Base-by-base conservation (phyloP, 176 grass and related monocot genomes). In the Triticum dicoccoides region DNA sequence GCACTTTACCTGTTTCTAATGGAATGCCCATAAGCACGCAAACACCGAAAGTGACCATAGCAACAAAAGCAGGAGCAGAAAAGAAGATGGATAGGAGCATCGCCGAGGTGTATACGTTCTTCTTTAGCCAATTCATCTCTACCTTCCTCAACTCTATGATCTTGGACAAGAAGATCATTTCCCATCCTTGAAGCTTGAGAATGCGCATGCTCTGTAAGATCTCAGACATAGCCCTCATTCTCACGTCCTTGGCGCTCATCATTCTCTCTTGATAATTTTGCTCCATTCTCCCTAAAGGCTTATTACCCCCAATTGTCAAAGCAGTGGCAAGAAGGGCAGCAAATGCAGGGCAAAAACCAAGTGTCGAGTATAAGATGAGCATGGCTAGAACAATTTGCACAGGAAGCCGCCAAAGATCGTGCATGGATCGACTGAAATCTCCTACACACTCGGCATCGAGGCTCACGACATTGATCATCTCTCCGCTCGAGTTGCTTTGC, bases 151-250 rank as follows among this genome's bases (percentile, higher is more conserved):
- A 74, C 56, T 92, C 86, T 9, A 73, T 73, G 25, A 97, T 89
- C 87, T 90, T 94, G 10, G 87, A 93, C 44, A 97, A 86, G 76
- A 94, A 97, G 9, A 83, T 78, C 88, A 97, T 89, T 59, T 97
- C 95, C 95, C 92, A 97, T 14, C 84, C 95, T 86, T 94, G 95
- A 79, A 94, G 95, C 76, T 97, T 97, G 27, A 97, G 90, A 94
- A 94, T 91, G 42, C 86, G 79, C 92, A 97, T 97, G 86, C 92
- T 97, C 41, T 65, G 83, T 61, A 97, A 71, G 30, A 94, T 88
- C 85, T 97, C 95, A 23, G 95, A 94, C 45, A 85, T 94, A 21
- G 86, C 90, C 24, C 86, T 92, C 95, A 94, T 97, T 84, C 90
- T 90, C 18, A 65, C 84, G 37, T 97, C 95, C 65, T 94, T 97